Evolutionary conservation across 2,329 filamentous ascomycete genomes (phyloP).

Genomic region (Aspergillus sp.): DNA sequence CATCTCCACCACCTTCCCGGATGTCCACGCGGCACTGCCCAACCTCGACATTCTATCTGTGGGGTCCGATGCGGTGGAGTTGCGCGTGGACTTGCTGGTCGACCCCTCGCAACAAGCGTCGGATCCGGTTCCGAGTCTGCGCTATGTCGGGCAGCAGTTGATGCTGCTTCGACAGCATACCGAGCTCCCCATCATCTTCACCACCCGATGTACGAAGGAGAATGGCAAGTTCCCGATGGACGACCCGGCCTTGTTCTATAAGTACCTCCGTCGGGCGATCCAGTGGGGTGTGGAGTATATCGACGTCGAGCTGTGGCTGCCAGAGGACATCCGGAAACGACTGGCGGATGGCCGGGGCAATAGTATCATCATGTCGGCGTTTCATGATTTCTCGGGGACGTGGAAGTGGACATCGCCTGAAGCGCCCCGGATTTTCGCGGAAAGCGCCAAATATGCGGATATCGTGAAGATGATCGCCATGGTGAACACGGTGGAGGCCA

Average conservation of each 20-base stretch:
- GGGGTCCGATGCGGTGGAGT: conserved; percentile 80
- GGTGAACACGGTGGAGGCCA: conserved; percentile 77
- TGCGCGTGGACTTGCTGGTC: conserved; percentile 77
- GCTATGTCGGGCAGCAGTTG: conserved; percentile 82
- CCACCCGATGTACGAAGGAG: conserved; percentile 75
- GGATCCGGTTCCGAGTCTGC: conserved; percentile 69
- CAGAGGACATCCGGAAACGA: conserved; percentile 68
- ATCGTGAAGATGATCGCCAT: conserved; percentile 91
- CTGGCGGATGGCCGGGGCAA: conserved; percentile 70
- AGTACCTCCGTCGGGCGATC: conserved; percentile 78
- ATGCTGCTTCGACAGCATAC: conserved; percentile 81
- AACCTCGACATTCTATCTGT: conserved; percentile 87
- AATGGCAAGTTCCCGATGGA: conserved; percentile 86
- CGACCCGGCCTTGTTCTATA: conserved; percentile 70
- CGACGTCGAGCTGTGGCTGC: conserved; percentile 84
- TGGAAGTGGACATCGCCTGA: conserved; percentile 79
- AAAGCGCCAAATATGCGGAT: conserved; percentile 72
- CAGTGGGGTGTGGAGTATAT: conserved; percentile 91
- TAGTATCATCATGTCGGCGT: conserved; percentile 86
- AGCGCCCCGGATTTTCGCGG: conserved; percentile 69
- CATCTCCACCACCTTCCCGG: conserved; percentile 84
- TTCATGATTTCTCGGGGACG: conserved; percentile 81
- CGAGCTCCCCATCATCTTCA: conserved; percentile 87
- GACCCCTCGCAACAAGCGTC: conserved; percentile 65
- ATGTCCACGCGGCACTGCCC: conserved; percentile 76